These are phyloP conservation scores for Leccinum brunneo-olivaceum DNA, from an alignment of 1,284 basidiomycete species.

Conservation along the genomic window DNA sequence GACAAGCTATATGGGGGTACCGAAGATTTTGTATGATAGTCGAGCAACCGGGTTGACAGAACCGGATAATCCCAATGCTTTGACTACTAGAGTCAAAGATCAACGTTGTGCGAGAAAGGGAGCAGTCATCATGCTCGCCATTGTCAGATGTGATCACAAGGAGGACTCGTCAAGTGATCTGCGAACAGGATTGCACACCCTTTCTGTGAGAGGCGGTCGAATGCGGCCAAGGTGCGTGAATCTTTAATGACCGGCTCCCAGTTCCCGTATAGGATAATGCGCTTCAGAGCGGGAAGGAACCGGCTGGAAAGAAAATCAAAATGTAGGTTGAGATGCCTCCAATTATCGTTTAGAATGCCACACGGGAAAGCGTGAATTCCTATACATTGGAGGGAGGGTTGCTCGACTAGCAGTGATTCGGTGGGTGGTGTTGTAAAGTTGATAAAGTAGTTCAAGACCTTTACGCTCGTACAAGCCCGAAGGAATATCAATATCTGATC, in stretches of 20 bases:
- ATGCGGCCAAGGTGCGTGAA: conserved; percentile 25
- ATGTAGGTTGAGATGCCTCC: conserved; percentile 42
- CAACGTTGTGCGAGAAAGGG: not conserved
- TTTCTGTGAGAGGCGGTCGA: conserved; percentile 15
- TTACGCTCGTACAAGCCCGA: conserved; percentile 39
- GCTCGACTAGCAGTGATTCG: conserved; percentile 18
- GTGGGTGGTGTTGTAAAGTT: conserved; percentile 42
- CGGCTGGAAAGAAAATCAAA: conserved; percentile 35
- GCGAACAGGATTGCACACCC: conserved; percentile 17
- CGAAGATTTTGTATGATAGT: conserved; percentile 18
- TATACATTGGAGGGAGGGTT: conserved; percentile 37
- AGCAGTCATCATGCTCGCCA: conserved; percentile 6
- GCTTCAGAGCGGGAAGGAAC: conserved; percentile 35
- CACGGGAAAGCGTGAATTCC: conserved; percentile 47
- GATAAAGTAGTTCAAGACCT: conserved; percentile 50
- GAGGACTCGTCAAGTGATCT: conserved; percentile 8
- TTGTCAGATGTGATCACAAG: conserved; percentile 19
- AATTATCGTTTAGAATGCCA: conserved; percentile 32
- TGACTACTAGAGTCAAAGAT: too few relatives aligned
- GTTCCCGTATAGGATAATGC: conserved; percentile 43
- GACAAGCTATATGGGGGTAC: too few relatives aligned
- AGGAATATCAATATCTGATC: conserved; percentile 45
- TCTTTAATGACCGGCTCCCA: conserved; percentile 37
- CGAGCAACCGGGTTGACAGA: not conserved
- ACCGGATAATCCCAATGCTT: not conserved